Evolutionary conservation across 768 basidiomycete species (phyloP), one percentile per base, ranked within the genome.

Genomic region (Artomyces pyxidatus): DNA sequence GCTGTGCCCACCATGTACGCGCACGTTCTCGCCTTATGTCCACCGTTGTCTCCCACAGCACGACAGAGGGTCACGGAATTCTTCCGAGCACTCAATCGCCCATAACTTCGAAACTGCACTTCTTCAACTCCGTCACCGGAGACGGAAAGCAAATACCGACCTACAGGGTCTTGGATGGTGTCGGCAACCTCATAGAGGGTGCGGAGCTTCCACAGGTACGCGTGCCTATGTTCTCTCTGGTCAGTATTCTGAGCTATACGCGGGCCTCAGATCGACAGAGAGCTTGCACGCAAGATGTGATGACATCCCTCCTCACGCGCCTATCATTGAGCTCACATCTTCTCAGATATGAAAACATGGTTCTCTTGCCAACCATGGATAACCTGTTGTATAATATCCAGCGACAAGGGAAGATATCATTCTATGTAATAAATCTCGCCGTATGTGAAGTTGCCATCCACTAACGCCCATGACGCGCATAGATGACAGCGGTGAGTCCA

Each of bases 351-450:
- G 81, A 85, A 63, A 69, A 83, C 49, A 91, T 90, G 85, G 76
- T 78, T 48, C 71, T 88, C 26, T 68, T 90, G 47, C 93, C 93
- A 0, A 80, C 82, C 35, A 68, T 94, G 62, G 93, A 96, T 68
- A 92, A 83, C 56, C 71, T 95, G 29, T 73, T 97, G 14, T 88
- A 92, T 66, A 93, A 93, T 58, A 81, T 93, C 8, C 93, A 97
- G 62, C 79, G 93, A 7, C 93, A 97, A 64, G 93, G 93, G 23
- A 90, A 89, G 66, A 90, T 90, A 56, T 87, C 86, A 4, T 92
- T 91, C 65, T 92, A 90, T 63, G 90, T 88, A 62, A 58, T n/a
- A n/a, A n/a, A n/a, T n/a, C n/a, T n/a, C n/a, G n/a, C n/a, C n/a
- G n/a, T n/a, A n/a, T n/a, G n/a, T n/a, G n/a, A n/a, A n/a, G n/a